Conservation (phyloP, 768 basidiomycete species). For the Chalciporus pseudorubinellus region DNA sequence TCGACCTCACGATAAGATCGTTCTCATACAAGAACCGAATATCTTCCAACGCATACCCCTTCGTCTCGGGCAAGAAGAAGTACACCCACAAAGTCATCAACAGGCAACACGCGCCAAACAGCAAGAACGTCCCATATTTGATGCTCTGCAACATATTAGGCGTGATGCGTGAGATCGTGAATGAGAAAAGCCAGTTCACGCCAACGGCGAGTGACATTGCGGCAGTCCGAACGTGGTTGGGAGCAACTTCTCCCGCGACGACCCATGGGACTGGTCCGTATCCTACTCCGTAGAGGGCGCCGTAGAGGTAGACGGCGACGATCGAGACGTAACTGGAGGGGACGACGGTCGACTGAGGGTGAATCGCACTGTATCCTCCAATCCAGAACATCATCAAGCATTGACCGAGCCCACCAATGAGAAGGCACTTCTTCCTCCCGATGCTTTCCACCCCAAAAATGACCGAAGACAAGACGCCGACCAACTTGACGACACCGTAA, state of each 20-base stretch:
- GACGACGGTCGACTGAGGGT: conserved; percentile 27
- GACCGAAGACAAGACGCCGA: conserved; percentile 40
- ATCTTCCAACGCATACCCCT: conserved; percentile 38
- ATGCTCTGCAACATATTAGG: conserved; percentile 36
- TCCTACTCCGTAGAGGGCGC: conserved; percentile 35
- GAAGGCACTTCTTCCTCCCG: conserved; percentile 49
- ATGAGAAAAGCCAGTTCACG: conserved; percentile 38
- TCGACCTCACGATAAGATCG: conserved; percentile 31
- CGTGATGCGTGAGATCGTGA: conserved; percentile 37
- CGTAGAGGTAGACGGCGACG: conserved; percentile 39
- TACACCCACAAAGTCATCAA: conserved; percentile 36
- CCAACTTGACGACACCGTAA: conserved; percentile 40
- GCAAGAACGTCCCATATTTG: conserved; percentile 32
- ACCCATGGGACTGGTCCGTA: conserved; percentile 33
- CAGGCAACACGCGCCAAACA: conserved; percentile 33
- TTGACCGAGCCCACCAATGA: conserved; percentile 50
- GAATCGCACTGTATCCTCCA: conserved; percentile 33
- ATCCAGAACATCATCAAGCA: conserved; percentile 40
- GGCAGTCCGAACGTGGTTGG: conserved; percentile 38
- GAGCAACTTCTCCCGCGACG: conserved; percentile 36
- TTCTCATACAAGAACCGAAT: conserved; percentile 37
- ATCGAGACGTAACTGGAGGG: conserved; percentile 39
- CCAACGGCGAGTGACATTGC: conserved; percentile 34
- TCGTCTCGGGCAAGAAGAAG: conserved; percentile 42
- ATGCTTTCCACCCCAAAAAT: conserved; percentile 46